Conservation (phyloP, 2,329 filamentous ascomycete genomes). For the Tolypocladium inflatum region DNA sequence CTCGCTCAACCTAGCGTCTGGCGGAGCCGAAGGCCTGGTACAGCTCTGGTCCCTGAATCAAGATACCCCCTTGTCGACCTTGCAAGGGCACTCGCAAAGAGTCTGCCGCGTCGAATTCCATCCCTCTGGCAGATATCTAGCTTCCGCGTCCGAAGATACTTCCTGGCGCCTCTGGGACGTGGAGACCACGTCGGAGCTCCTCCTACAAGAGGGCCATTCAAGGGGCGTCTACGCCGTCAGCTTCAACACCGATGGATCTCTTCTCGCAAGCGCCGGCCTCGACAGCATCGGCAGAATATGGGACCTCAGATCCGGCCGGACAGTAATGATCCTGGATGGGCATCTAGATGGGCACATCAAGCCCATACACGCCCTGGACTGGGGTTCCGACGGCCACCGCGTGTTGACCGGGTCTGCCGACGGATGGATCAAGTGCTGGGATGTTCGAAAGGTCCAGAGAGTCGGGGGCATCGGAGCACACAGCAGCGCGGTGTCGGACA, state of each 20-base stretch:
- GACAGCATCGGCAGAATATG: constrained; percentile 94
- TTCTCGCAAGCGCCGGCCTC: constrained; percentile 83
- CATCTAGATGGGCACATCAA: constrained; percentile 75
- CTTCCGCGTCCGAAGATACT: constrained; percentile 90
- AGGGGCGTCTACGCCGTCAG: constrained; percentile 83
- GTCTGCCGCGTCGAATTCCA: constrained; percentile 94
- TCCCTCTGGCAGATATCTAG: constrained; percentile 79
- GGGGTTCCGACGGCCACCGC: constrained; percentile 85
- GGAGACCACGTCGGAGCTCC: constrained; percentile 70
- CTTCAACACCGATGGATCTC: constrained; percentile 85
- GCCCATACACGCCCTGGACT: constrained; percentile 87
- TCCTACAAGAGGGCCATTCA: constrained; percentile 90
- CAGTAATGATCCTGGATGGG: constrained; percentile 90
- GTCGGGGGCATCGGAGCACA: constrained; percentile 85
- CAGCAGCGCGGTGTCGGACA: constrained; percentile 80
- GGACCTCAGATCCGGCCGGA: constrained; percentile 87
- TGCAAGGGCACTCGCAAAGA: constrained; percentile 75
- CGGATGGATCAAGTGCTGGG: constrained; percentile 97
- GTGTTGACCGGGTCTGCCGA: constrained; percentile 88
- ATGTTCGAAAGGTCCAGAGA: constrained; percentile 78
- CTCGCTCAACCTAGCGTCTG: constrained; percentile 77
- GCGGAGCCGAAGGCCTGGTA: constrained; percentile 78
- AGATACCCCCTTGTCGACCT: constrained; percentile 73
- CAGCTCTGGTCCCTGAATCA: constrained; percentile 84
- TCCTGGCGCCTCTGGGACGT: constrained; percentile 97